Percentiles rank a stretch among this genome's conserved stretches.
phyloP scores from a whole-genome alignment of 208 protist genomes.

The Angomonas deanei region DNA sequence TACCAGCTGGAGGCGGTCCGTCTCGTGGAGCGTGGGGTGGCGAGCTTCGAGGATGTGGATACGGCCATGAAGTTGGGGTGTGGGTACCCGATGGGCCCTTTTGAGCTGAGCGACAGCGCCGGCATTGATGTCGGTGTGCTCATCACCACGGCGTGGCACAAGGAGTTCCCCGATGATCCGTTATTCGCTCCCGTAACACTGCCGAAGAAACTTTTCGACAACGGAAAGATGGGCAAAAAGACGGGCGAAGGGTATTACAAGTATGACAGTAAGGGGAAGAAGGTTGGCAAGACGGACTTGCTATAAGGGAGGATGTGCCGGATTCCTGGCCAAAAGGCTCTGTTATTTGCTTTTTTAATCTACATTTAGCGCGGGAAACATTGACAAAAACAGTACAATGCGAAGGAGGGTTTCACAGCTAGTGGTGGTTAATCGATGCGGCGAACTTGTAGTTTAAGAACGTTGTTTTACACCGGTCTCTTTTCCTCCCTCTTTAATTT shows the following conservation, averaged over 20 bases:
- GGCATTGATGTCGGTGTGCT: conserved; percentile 72
- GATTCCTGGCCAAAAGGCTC: too few species aligned
- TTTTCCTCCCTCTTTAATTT: too few species aligned
- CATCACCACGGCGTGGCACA: conserved; percentile 70
- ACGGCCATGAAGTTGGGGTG: conserved; percentile 86
- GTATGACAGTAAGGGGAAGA: conserved; percentile 33
- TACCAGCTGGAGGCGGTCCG: conserved; percentile 72
- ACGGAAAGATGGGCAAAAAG: conserved; percentile 83
- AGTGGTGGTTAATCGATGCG: too few species aligned
- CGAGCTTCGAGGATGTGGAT: conserved; percentile 75
- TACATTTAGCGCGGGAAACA: too few species aligned
- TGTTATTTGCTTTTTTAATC: too few species aligned
- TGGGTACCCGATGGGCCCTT: conserved; percentile 89
- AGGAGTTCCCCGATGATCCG: conserved; percentile 42
- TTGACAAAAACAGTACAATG: too few species aligned
- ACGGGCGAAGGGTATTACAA: conserved; percentile 88
- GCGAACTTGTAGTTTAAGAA: too few species aligned
- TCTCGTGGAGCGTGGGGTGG: conserved; percentile 77
- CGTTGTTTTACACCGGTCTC: too few species aligned
- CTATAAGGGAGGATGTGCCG: too few species aligned
- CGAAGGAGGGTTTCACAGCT: too few species aligned
- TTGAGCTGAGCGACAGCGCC: conserved; percentile 66
- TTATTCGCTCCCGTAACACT: conserved; percentile 56
- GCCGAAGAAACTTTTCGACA: conserved; percentile 44
- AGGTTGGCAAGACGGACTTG: conserved; percentile 1